Evolutionary conservation across 2,329 filamentous ascomycete genomes (phyloP), one percentile per base, ranked within the genome.

Genomic region (Hymenoscyphus salicellus): DNA sequence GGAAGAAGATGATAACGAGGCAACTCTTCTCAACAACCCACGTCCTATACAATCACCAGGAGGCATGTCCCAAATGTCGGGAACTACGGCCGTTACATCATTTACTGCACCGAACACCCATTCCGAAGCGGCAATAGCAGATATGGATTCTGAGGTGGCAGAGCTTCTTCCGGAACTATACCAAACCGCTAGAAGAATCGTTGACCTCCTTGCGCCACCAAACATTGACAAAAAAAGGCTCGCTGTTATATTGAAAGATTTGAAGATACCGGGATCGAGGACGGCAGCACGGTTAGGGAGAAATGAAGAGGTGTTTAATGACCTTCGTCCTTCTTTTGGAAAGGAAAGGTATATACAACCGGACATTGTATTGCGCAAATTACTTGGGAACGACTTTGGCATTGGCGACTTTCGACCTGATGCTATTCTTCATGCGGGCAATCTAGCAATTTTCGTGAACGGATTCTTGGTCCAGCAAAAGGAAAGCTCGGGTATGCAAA

Each of bases 381-480:
- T 81, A 16, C 70, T 74, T 14, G 66, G 70, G n/a, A 41, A 71
- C 26, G 59, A 72, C 3, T 66, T 62, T 57, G 63, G 26, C 11
- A 71, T 38, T 43, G 69, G 55, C 16, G 66, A 17, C 8, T 80
- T 77, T 71, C 74, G 71, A 8, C 77, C 76, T 10, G 74, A 75
- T 52, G 72, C 76, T 2, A 70, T 80, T 23, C 63, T 83, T 5
- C 73, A 80, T 63, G 73, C 76, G 41, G 78, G 79, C 14, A 83
- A 83, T 68, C 70, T 83, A 43, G 79, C 80, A 3, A 71, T 75
- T 16, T 58, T 77, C 4, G 66, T 73, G 7, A 72, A 71, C 16
- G 75, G 78, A 20, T 66, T 81, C 28, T 70, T 79, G 5, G 71
- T 78, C 4, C 72, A 73, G 1, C 55, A 68, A 7, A 62, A 67